Evolutionary conservation across 2,329 filamentous ascomycete species (phyloP).

Genomic region (Sporothrix pseudoabietina): DNA sequence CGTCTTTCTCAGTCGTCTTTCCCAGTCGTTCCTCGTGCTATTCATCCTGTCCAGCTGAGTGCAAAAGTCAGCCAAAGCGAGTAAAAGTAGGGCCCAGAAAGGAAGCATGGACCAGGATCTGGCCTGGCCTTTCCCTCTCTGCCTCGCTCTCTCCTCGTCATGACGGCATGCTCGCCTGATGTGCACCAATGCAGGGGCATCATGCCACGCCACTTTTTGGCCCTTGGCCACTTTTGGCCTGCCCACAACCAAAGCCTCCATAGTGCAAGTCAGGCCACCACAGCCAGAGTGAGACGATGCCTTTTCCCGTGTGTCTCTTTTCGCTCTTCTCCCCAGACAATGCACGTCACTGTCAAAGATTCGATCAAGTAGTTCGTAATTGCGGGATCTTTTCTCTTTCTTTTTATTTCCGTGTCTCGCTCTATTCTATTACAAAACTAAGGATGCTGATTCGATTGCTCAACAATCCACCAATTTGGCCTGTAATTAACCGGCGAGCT

Average conservation of each 20-base stretch:
- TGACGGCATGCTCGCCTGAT: constrained; percentile 27
- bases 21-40: not conserved
- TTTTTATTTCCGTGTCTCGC: not conserved
- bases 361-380: not conserved
- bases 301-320: not conserved
- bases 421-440: not conserved
- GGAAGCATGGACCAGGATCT: not conserved
- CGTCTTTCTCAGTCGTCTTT: not conserved
- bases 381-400: not conserved
- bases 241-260: not conserved
- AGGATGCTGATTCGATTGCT: constrained; percentile 9
- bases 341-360: not conserved
- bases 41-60: not conserved
- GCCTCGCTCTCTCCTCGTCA: not conserved
- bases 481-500: not conserved
- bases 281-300: constrained; percentile 12
- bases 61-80: not conserved
- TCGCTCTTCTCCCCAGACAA: not conserved
- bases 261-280: constrained; percentile 19
- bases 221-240: not conserved
- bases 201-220: constrained; percentile 11
- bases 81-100: not conserved
- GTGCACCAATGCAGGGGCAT: not conserved
- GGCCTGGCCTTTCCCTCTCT: not conserved
- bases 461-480: not conserved